These are phyloP conservation scores for Candida multigemmis DNA, from an alignment of 805 yeast species.

Conservation along the genomic window DNA sequence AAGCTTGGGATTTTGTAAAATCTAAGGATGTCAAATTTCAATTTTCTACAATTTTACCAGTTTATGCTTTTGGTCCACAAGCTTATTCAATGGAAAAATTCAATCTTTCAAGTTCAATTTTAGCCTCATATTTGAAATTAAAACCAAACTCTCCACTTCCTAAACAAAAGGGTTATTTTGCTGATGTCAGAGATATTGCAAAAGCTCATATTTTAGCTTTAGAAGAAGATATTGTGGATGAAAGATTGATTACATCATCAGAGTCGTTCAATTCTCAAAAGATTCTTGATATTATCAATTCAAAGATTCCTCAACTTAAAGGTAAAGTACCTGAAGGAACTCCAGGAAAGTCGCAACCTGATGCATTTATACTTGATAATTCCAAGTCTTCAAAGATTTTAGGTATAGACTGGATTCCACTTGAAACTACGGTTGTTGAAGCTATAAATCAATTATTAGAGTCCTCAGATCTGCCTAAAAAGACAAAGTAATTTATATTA, in stretches of 20 bases:
- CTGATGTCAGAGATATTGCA: constrained; percentile 17
- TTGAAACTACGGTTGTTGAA: constrained; percentile 33
- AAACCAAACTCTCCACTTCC: not conserved
- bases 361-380: constrained; percentile 17
- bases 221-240: constrained; percentile 7
- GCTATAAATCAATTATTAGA: constrained; percentile 34
- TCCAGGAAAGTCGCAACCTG: constrained; percentile 26
- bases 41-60: constrained; percentile 11
- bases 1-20: constrained; percentile 20
- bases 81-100: constrained; percentile 17
- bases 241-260: constrained; percentile 16
- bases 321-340: constrained; percentile 36
- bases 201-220: constrained; percentile 11
- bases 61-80: constrained; percentile 17
- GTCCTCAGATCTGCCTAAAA: too few relatives aligned
- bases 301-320: constrained; percentile 31
- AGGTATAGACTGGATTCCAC: constrained; percentile 26
- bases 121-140: constrained; percentile 1
- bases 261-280: constrained; percentile 12
- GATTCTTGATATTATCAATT: constrained; percentile 14
- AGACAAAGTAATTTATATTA: too few relatives aligned
- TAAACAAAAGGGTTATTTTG: constrained; percentile 6
- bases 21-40: constrained; percentile 10
- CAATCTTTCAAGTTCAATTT: constrained; percentile 1
- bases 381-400: constrained; percentile 24